phyloP scores from a whole-genome alignment of 1,284 basidiomycete genomes.

The Ustilago crameri region DNA sequence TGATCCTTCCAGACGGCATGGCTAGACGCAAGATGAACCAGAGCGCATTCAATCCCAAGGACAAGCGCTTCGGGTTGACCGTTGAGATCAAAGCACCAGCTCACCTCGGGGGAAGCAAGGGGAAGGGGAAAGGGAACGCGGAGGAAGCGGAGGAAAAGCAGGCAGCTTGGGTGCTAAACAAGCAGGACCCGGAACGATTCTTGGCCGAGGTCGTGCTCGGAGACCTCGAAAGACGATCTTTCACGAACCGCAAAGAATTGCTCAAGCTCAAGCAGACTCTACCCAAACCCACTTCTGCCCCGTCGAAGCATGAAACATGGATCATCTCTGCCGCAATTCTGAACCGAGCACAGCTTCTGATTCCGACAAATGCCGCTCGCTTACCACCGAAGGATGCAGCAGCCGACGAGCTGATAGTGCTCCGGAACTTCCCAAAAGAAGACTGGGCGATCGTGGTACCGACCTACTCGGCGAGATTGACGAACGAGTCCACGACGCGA shows the following conservation, averaged over 20 bases:
- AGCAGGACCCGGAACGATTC: not conserved
- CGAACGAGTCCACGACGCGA: slow-evolving; percentile 36
- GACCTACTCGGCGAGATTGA: slow-evolving; percentile 25
- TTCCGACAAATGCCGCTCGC: not conserved
- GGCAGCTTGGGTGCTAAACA: slow-evolving; percentile 9
- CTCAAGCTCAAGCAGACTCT: not conserved
- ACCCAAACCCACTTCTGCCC: not conserved
- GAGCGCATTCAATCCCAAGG: slow-evolving; percentile 12
- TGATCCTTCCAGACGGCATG: slow-evolving; percentile 46
- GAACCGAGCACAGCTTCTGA: not conserved
- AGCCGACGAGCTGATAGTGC: not conserved
- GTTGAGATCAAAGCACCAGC: slow-evolving; percentile 10
- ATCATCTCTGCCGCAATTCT: not conserved
- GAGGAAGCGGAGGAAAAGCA: not conserved
- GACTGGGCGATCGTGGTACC: slow-evolving; percentile 30
- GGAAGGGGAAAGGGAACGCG: not conserved
- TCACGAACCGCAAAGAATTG: slow-evolving; percentile 10
- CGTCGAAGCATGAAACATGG: not conserved
- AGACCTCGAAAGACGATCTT: slow-evolving; percentile 13
- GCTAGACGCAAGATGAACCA: slow-evolving; percentile 15
- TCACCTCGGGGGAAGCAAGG: not conserved
- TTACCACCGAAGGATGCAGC: not conserved
- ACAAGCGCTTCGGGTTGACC: slow-evolving; percentile 10
- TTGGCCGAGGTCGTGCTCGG: not conserved
- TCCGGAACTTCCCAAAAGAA: slow-evolving; percentile 1